Base-by-base conservation (phyloP, 2,329 filamentous ascomycete species). In the Aspergillus nomiae region DNA sequence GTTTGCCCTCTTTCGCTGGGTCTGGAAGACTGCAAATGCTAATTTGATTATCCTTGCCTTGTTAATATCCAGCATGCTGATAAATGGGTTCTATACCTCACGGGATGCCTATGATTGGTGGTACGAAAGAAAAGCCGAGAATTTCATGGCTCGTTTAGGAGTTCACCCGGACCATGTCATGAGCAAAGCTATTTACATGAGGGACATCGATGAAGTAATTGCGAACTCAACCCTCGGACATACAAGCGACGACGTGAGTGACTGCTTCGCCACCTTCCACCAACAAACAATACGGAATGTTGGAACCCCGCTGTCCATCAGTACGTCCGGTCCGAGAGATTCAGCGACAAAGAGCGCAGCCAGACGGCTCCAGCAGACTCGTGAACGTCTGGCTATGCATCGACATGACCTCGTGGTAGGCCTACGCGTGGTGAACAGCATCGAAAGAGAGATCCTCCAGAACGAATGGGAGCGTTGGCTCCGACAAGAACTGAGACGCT, bases 381-480 rank as follows among this genome's bases (percentile, higher is more conserved):
- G 94, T 11, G 91, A 96, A 77, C 87, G 90, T 28, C 86, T 99
- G 0, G 94, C 91, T 0, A 83, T 87, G 2, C 95, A 97, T 75
- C 86, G 95, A 3, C 92, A 99, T 76, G 93, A 98, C 73, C 83
- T 99, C 24, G 81, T 98, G 2, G 94, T 99, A 6, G 93, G 94
- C 6, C 88, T 98, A 82, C 88, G 94, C 5, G 87, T 97, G 2
- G 89, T 98, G 64, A 97, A 98, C 78, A 90, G 86, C 62, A 88
- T 98, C 32, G 95, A 98, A 82, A 85, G 86, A 63, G 93, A 97
- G 76, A 89, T 97, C 76, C 78, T 98, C 59, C 86, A 88, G 71
- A 90, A 90, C 0, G 94, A 97, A 77, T 99, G 93, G 90, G 94
- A 97, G 80, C 91, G 92, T 67, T 99, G 94, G 94, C 84, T 98